phyloP scores from a whole-genome alignment of 2,329 filamentous ascomycete genomes.

The Phyllachora maydis region DNA sequence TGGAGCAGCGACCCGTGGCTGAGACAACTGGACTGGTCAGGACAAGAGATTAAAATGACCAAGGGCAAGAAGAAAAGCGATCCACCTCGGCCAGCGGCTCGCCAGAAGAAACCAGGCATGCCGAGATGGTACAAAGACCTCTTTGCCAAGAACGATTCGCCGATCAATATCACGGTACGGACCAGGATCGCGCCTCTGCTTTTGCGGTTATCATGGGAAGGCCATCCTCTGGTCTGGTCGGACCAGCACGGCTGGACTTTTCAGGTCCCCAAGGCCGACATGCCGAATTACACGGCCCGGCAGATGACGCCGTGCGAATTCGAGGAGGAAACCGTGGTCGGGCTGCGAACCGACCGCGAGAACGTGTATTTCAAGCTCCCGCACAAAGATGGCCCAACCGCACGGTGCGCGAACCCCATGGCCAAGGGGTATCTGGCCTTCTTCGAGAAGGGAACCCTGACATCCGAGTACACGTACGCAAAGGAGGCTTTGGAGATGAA shows the following conservation, averaged over 20 bases:
- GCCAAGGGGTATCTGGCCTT: constrained; percentile 81
- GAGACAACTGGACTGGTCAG: constrained; percentile 84
- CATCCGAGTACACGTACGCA: constrained; percentile 74
- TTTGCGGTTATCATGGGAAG: constrained; percentile 72
- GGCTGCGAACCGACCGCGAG: constrained; percentile 42
- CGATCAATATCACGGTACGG: constrained; percentile 64
- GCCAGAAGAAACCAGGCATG: constrained; percentile 89
- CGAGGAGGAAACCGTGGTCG: constrained; percentile 46
- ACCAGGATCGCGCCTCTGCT: constrained; percentile 75
- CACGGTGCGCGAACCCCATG: constrained; percentile 70
- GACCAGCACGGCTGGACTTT: constrained; percentile 90
- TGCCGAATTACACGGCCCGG: constrained; percentile 44
- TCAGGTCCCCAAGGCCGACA: constrained; percentile 42
- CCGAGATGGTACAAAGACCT: constrained; percentile 93
- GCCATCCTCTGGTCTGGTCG: constrained; percentile 79
- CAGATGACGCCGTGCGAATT: constrained; percentile 60
- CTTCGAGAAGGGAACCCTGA: constrained; percentile 75
- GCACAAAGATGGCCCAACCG: constrained; percentile 79
- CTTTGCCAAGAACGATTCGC: constrained; percentile 44
- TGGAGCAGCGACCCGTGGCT: constrained; percentile 80
- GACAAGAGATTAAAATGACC: constrained; percentile 75
- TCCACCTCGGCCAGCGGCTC: constrained; percentile 51
- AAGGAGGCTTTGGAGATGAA: constrained; percentile 98
- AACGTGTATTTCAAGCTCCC: constrained; percentile 79
- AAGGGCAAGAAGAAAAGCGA: constrained; percentile 82